Base-by-base conservation (phyloP, 208 protist genomes). In the Trypanosoma caninum region DNA sequence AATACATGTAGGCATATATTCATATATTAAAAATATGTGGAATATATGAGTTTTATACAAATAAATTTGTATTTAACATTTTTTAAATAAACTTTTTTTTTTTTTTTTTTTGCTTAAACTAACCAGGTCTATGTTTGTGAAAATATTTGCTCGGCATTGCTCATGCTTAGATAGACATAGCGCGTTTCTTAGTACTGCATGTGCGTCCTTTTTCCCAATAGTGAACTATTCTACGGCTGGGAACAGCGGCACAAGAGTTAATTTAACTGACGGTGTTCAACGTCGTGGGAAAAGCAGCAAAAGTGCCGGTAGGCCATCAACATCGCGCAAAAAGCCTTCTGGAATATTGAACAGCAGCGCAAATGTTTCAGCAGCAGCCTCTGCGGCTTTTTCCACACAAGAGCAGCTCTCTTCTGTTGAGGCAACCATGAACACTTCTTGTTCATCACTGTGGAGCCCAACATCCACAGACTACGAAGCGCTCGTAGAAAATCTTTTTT, bases 401-500 rank as follows among this genome's bases (percentile, higher is more conserved):
- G n/a, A 58, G 35, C 37, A 45, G 23, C 33, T 33, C 3, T 7
- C 13, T 9, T 3, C 11, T 8, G 9, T 35, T 2, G 28, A 33
- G 11, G 18, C 23, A 0, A 22, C 52, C 14, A 38, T 20, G 27
- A 6, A 2, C 34, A n/a, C 22, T 51, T 27, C 25, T 31, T 25
- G 2, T 37, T 18, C 20, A 23, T 28, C 59, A 33, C 37, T 37
- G 30, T 72, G 65, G 65, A 44, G 20, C 3, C 65, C 65, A 2
- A 65, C 50, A 7, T 28, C 48, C 2, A 72, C 80, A 50, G 84
- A 89, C 48, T 91, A 92, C 59, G 71, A 83, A 2, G 84, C 89
- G 3, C 56, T 95, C 18, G 53, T 92, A 30, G 64, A 77, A 0
- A 79, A 95, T 50, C 60, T 95, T 7, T 53, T 92, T 18, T 72